Evolutionary conservation across 306 rosid species (phyloP).

Genomic region (Begonia masoniana): DNA sequence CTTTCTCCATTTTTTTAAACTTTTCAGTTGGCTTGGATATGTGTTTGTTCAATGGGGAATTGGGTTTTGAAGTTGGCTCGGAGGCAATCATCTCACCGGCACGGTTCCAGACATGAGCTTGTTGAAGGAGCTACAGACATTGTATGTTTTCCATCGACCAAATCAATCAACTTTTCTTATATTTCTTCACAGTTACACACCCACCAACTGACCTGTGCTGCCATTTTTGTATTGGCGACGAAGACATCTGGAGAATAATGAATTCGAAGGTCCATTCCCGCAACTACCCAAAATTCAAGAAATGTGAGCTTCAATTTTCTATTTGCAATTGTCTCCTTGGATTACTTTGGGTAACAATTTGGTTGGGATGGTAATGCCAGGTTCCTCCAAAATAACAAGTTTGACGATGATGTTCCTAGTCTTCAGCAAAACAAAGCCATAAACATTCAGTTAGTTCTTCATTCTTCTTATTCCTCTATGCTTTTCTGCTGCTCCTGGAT

Average conservation of each 20-base stretch:
- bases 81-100: constrained; percentile 56
- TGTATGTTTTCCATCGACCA: constrained; percentile 30
- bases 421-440: constrained; percentile 11
- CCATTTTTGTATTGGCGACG: constrained; percentile 3
- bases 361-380: constrained; percentile 10
- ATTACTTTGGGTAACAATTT: too few species aligned
- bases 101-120: constrained; percentile 49
- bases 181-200: too few species aligned
- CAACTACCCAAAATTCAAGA: constrained; percentile 41
- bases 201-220: too few species aligned
- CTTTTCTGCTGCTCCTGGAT: not conserved
- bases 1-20: not conserved
- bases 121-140: constrained; percentile 37
- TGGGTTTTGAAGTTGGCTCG: constrained; percentile 52
- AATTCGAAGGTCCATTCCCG: constrained; percentile 56
- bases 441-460: constrained; percentile 28
- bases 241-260: constrained; percentile 82
- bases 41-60: constrained; percentile 8
- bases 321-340: too few species aligned
- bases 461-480: not conserved
- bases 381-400: constrained; percentile 27
- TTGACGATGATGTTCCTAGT: constrained; percentile 15
- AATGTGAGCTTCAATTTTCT: constrained; percentile 36
- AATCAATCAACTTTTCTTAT: not conserved
- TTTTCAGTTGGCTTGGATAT: constrained; percentile 2